Conservation (phyloP, 1,284 basidiomycete genomes). For the Fistulinella cinereoalba region DNA sequence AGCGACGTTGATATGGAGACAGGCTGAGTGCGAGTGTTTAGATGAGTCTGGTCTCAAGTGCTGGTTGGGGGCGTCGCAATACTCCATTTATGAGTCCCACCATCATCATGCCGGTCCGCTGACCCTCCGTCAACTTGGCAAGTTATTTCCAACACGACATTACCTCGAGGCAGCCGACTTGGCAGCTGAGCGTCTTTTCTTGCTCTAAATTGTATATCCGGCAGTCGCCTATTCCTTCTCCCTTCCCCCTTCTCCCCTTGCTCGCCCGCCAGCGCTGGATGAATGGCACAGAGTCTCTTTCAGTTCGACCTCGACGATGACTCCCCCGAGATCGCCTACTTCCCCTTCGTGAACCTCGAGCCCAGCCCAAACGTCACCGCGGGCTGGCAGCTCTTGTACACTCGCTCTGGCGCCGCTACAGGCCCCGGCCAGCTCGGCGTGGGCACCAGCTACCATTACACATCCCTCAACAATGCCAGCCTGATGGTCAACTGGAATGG, state of each 20-base stretch:
- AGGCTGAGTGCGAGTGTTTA: neutral
- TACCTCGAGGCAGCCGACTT: constrained; percentile 29
- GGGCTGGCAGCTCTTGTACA: constrained; percentile 67
- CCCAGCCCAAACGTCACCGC: constrained; percentile 44
- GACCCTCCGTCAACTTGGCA: neutral
- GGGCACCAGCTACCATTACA: constrained; percentile 59
- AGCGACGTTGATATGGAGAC: constrained; percentile 23
- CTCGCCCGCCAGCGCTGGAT: constrained; percentile 31
- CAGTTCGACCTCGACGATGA: constrained; percentile 61
- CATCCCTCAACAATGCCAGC: constrained; percentile 52
- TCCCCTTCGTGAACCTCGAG: constrained; percentile 50
- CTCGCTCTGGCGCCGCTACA: constrained; percentile 46
- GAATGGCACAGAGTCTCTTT: constrained; percentile 50
- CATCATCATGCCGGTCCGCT: neutral
- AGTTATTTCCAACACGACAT: constrained; percentile 25
- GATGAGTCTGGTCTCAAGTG: neutral
- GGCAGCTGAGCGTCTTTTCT: constrained; percentile 18
- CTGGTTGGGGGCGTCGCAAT: too few species aligned
- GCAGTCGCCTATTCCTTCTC: neutral
- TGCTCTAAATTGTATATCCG: constrained; percentile 4
- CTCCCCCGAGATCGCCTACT: constrained; percentile 61
- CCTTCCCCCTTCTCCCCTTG: constrained; percentile 8
- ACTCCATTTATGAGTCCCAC: constrained; percentile 1
- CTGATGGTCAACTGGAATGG: constrained; percentile 60
- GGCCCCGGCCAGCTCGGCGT: constrained; percentile 45